These are phyloP conservation scores for Phellopilus nigrolimitatus DNA, from an alignment of 1,284 basidiomycete genomes.

Conservation along the genomic window DNA sequence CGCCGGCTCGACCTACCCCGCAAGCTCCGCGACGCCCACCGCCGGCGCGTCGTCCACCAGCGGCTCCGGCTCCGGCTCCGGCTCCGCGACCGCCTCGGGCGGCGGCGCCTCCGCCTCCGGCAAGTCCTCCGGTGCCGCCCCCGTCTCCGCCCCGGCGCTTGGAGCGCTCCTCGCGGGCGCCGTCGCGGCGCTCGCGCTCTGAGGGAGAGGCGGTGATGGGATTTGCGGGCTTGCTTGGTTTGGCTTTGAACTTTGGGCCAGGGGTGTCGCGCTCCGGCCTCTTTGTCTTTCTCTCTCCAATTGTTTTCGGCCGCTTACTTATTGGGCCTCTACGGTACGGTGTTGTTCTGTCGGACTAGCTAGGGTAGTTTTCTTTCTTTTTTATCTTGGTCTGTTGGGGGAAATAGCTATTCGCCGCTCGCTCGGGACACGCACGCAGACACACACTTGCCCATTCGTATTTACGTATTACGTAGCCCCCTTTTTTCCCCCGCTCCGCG, in stretches of 20 bases:
- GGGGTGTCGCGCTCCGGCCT: background rate
- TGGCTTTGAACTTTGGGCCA: no score
- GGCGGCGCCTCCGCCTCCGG: background rate
- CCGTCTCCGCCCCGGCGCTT: background rate
- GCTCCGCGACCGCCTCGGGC: conserved; percentile 25
- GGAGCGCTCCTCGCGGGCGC: conserved; percentile 7
- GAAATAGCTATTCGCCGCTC: no score
- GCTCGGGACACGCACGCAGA: no score
- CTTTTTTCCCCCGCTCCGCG: no score
- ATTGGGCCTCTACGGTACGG: no score
- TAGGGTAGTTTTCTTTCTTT: no score
- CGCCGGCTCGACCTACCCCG: conserved; percentile 56
- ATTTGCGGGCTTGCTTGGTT: background rate
- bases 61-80: conserved; percentile 26
- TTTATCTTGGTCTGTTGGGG: no score
- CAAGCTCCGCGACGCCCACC: conserved; percentile 34
- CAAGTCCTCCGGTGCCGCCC: background rate
- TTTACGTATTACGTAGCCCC: no score
- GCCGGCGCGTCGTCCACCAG: conserved; percentile 20
- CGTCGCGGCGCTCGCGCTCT: conserved; percentile 3
- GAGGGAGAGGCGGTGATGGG: background rate
- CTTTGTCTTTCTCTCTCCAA: background rate
- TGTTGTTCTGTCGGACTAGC: no score
- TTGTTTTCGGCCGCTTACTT: no score
- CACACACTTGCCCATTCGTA: no score